Evolutionary conservation across 164 flowering plant genomes (phyloP), one percentile per base, ranked within the genome.

Genomic region (Annona squamosa): DNA sequence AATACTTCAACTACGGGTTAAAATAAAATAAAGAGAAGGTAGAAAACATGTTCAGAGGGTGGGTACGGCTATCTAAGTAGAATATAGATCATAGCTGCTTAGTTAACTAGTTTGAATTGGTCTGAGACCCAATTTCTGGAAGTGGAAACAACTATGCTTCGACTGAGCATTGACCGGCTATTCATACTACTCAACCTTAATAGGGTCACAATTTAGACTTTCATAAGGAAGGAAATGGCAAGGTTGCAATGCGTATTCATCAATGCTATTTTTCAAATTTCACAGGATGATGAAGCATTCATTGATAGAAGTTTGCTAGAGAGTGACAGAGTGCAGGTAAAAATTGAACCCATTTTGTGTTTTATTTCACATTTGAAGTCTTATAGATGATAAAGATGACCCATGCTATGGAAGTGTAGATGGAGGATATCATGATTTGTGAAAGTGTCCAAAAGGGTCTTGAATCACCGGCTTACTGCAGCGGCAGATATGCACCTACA

Each of bases 241-340:
- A 26, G 37, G 37, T 26, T 26, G 37, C 37, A 26, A 26, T 26
- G 37, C 37, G 37, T 42, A 66, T 65, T 42, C 16, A 65, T 16
- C n/a, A 42, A 65, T 37, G 19, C n/a, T 2, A 13, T 16, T 13
- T 16, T 9, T 78, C 65, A 17, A 57, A 63, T 77, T 7, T 46
- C 57, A 44, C 84, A 91, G 98, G 93, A 89, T 74, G 91, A 87
- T 77, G 72, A 81, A 72, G 80, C 70, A 70, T 92, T 94, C 70
- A 79, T 92, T 3, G 84, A 82, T 73, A 84, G 78, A 73, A 94
- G 97, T 78, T 79, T 94, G 18, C 77, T 84, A 76, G 97, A 91
- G 47, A 92, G 99, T 71, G 95, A 92, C 75, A 84, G 73, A 74
- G 95, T 94, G 57, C 98, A 92, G 92, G 97, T 90, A 82, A 6